A percentile compares a stretch with the other conserved stretches of the same genome.
Conservation (phyloP, 2,329 filamentous ascomycete species). For the Apiospora phragmitis region DNA sequence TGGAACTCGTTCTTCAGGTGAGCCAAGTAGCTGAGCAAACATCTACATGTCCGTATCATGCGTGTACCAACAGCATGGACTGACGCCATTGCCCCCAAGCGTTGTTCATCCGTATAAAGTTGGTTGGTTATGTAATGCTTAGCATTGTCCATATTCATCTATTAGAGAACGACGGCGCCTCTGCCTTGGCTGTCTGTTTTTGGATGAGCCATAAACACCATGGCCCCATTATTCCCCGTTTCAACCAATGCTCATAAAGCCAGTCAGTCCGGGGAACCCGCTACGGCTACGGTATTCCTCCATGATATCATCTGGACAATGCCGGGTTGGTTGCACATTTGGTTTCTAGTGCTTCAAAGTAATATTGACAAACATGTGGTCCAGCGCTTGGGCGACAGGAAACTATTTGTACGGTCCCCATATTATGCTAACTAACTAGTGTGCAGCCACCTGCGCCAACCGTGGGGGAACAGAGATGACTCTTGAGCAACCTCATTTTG, state of each 20-base stretch:
- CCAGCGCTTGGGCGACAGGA: not conserved
- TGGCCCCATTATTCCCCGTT: conserved; percentile 5
- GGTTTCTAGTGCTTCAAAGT: not conserved
- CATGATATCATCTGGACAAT: not conserved
- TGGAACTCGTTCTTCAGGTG: not conserved
- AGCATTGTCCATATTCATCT: not conserved
- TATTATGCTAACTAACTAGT: conserved; percentile 4
- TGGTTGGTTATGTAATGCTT: not conserved
- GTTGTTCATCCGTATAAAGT: not conserved
- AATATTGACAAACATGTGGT: conserved; percentile 1
- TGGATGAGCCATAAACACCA: not conserved
- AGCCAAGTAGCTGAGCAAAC: conserved; percentile 6
- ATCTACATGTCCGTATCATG: not conserved
- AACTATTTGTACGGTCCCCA: not conserved
- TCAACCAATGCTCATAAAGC: not conserved
- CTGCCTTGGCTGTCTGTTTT: not conserved
- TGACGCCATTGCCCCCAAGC: not conserved
- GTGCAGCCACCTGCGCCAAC: not conserved
- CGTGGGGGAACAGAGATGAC: not conserved
- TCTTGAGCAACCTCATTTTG: not conserved
- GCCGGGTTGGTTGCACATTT: not conserved
- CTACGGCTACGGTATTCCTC: not conserved
- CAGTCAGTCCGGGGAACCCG: not conserved
- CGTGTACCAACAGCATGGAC: not conserved
- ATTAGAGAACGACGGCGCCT: not conserved